These are phyloP conservation scores for Leishmania mexicana DNA, from an alignment of 208 protist species.

Conservation along the genomic window DNA sequence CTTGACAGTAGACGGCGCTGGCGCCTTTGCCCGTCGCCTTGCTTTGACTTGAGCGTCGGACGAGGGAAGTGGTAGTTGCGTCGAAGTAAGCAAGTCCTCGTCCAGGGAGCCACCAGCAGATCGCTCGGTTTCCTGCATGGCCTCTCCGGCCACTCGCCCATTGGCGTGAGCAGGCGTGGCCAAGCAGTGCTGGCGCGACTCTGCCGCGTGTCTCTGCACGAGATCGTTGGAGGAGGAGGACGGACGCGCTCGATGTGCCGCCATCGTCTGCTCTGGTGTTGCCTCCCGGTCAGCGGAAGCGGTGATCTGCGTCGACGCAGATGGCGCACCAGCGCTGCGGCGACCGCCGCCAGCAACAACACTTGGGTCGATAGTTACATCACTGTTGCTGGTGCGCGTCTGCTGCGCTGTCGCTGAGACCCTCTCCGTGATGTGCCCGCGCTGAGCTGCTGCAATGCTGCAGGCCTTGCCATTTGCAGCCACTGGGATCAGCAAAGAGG, in stretches of 20 bases:
- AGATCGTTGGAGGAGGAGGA: background rate
- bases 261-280: conserved; percentile 15
- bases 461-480: background rate
- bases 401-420: background rate
- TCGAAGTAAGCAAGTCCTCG: conserved; percentile 14
- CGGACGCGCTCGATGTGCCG: background rate
- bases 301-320: background rate
- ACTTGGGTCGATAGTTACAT: background rate
- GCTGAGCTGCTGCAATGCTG: background rate
- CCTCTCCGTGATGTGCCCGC: background rate
- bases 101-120: conserved; percentile 1
- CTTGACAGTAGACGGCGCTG: conserved; percentile 15
- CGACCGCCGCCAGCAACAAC: background rate
- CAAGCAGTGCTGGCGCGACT: background rate
- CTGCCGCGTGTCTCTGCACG: background rate
- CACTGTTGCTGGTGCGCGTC: background rate
- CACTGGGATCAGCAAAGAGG: background rate
- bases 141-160: background rate
- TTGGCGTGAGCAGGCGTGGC: background rate
- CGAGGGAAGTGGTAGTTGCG: conserved; percentile 7
- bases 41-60: background rate
- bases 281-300: conserved; percentile 8
- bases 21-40: background rate
- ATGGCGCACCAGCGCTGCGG: background rate
- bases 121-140: background rate